These are phyloP conservation scores for Guyanaporus albipodus DNA, from an alignment of 768 basidiomycete species.

Conservation along the genomic window DNA sequence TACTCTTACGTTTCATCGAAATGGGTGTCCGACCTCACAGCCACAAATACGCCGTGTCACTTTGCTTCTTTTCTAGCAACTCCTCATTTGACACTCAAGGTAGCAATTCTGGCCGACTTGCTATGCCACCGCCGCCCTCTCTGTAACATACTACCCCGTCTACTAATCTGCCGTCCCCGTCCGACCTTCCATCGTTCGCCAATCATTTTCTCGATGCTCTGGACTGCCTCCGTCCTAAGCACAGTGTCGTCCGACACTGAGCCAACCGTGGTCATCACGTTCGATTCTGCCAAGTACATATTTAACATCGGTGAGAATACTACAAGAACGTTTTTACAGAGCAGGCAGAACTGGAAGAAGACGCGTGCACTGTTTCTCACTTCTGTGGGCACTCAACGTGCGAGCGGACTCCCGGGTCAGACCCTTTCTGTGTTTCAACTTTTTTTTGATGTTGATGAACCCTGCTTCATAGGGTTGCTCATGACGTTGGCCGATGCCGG, in stretches of 20 bases:
- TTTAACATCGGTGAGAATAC: conserved; percentile 88
- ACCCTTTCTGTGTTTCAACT: background rate
- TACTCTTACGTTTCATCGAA: too few species aligned
- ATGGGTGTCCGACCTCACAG: too few species aligned
- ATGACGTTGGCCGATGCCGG: conserved; percentile 79
- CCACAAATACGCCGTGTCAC: too few species aligned
- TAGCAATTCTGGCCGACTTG: conserved; percentile 24
- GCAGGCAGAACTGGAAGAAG: conserved; percentile 59
- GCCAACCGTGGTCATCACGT: conserved; percentile 69
- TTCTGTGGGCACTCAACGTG: conserved; percentile 55
- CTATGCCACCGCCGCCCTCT: conserved; percentile 22
- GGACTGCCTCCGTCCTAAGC: conserved; percentile 60
- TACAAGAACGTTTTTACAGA: conserved; percentile 69
- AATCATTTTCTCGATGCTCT: conserved; percentile 40
- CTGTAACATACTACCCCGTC: conserved; percentile 25
- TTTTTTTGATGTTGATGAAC: background rate
- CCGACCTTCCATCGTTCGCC: conserved; percentile 19
- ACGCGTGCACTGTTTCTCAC: conserved; percentile 72
- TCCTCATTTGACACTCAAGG: too few species aligned
- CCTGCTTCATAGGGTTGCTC: conserved; percentile 49
- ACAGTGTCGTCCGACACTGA: conserved; percentile 72
- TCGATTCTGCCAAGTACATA: conserved; percentile 77
- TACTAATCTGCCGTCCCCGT: conserved; percentile 6
- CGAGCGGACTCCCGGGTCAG: conserved; percentile 72
- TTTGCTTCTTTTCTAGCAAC: too few species aligned